Percentiles rank a stretch among this genome's conserved stretches.
Evolutionary conservation across 306 rosid species (phyloP).

Genomic region (Acacia confusa): DNA sequence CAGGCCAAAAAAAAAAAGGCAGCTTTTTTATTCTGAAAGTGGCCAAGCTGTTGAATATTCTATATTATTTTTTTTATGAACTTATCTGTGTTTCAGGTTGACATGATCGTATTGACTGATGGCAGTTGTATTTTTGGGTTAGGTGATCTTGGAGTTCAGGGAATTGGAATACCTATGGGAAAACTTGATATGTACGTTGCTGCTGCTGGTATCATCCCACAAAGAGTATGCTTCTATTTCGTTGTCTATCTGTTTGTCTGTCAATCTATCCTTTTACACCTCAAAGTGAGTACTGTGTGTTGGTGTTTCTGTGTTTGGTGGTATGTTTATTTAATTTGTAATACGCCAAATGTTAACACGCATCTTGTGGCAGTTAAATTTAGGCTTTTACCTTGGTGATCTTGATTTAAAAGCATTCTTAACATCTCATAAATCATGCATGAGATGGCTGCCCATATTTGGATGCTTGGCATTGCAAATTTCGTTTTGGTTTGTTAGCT

Average conservation of each 20-base stretch:
- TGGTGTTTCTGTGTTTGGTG: conserved; percentile 1
- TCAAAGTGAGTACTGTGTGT: conserved; percentile 2
- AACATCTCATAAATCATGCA: conserved; percentile 7
- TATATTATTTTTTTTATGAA: too few species aligned
- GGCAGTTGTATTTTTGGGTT: conserved; percentile 99
- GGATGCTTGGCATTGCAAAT: conserved; percentile 16
- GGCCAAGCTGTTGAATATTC: too few species aligned
- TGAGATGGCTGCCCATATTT: conserved; percentile 11
- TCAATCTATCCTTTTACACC: neutral
- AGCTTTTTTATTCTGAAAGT: too few species aligned
- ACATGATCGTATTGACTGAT: conserved; percentile 97
- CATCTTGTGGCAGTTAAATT: too few species aligned
- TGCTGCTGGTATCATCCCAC: conserved; percentile 98
- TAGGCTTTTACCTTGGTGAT: conserved; percentile 12
- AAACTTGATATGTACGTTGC: conserved; percentile 98
- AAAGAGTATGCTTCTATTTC: too few species aligned
- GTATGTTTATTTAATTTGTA: conserved; percentile 11
- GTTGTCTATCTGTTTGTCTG: neutral
- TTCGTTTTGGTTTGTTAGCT: conserved; percentile 24
- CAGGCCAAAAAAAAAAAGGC: too few species aligned
- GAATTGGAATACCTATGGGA: conserved; percentile 96
- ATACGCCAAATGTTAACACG: neutral
- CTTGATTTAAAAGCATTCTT: conserved; percentile 21
- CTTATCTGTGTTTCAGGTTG: conserved; percentile 65
- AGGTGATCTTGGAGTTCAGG: conserved; percentile 99